Evolutionary conservation across 805 yeast species (phyloP), one percentile per base, ranked within the genome.

Genomic region (Ogataea ganodermae): DNA sequence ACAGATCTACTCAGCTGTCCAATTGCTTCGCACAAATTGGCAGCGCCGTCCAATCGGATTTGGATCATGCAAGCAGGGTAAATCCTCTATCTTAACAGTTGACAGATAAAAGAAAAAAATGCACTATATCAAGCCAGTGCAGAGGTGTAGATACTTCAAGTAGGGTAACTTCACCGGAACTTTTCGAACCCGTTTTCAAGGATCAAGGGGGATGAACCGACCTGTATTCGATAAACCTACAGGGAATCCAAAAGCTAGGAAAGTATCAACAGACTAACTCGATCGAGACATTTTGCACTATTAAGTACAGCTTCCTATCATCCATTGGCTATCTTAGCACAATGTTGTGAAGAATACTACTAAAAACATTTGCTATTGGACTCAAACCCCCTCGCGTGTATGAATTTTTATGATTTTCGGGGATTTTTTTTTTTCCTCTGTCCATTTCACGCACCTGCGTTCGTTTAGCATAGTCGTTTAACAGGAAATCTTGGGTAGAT

Each of bases 391-490:
- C 24, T 22, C 6, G 8, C 6, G 24, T 8, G 8, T 22, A 6
- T 6, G 24, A 22, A 6, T 27, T 27, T 6, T 24, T 23, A 12
- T 36, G 14, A 14, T n/a, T 14, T 23, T 16, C n/a, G n/a, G n/a
- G n/a, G n/a, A n/a, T 8, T 16, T 23, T 36, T 21, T 33, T 18
- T 18, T 9, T 10, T 20, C 6, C 18, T 33, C 18, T 12, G 17
- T 20, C 18, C n/a, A 24, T 4, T 13, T 31, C 21, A 6, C 12
- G 4, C 7, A 31, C 6, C 18, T 9, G 43, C 43, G 43, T 40
- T 40, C 43, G 43, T 40, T 30, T 40, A 40, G 33, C 35, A 18
- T 17, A 14, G 13, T 30, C 35, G 28, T 30, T 30, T 30, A 21
- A 14, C 35, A 21, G 33, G 6, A 30, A n/a, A 30, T 12, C 20